Base-by-base conservation (phyloP, 495 filamentous ascomycete species). In the Trichoderma erinaceum region DNA sequence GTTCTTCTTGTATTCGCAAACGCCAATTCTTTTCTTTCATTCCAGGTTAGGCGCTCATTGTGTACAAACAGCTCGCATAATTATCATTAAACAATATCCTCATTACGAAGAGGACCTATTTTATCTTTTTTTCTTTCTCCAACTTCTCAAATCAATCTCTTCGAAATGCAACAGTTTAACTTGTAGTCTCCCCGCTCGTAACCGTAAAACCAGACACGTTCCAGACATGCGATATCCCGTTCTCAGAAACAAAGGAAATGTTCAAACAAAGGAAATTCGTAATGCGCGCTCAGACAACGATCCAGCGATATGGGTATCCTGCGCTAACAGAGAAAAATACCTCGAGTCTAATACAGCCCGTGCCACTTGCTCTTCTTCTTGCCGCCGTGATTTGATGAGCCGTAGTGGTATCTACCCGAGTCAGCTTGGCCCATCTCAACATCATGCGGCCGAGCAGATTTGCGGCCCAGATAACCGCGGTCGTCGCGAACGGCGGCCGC, bases 391-490 rank as follows among this genome's bases (percentile, higher is more conserved):
- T 13, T 23, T 32, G 56, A 32, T 16, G 56, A 32, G 12, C 25
- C 25, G 4, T 61, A 3, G 11, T 61, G 11, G 13, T 18, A 3
- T 15, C 23, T 13, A 23, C n/a, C 63, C 13, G 32, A 21, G 4
- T 44, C 5, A 6, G 58, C 48, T 7, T 70, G 38, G 46, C 77
- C 79, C 44, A 70, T 71, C 71, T 82, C 79, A 38, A 78, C 35
- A 69, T 82, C 79, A 15, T 71, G 68, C 38, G 76, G 76, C 38
- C 73, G 77, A 52, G 75, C 73, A 64, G 73, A 75, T 58, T 75
- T 73, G 27, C 77, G 72, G 1, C 77, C 74, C 63, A 80, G 79
- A 69, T 75, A 78, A 23, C 75, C 73, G 69, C 69, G 68, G 35
- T 75, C 65, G 69, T 71, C 65, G 50, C 23, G 66, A 7, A 52